Evolutionary conservation across 495 filamentous ascomycete genomes (phyloP).

Genomic region (Trypethelium eluteriae): DNA sequence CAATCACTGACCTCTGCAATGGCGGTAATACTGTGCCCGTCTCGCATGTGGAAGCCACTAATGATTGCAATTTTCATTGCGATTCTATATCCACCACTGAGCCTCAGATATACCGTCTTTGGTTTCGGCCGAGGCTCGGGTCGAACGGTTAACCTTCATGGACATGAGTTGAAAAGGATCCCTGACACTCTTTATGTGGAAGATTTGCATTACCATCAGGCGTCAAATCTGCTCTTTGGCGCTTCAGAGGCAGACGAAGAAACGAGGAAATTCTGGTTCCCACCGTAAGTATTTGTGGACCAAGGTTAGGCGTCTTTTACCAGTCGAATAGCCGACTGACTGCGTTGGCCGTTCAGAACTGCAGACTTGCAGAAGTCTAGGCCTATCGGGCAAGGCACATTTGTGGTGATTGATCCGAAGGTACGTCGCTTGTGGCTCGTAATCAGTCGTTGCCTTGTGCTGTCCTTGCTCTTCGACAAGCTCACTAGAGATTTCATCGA

Average conservation of each 20-base stretch:
- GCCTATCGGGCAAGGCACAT: conserved; percentile 33
- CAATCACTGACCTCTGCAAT: background rate
- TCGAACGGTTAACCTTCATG: conserved; percentile 28
- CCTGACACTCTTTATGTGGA: conserved; percentile 51
- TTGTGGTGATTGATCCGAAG: conserved; percentile 50
- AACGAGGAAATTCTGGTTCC: conserved; percentile 50
- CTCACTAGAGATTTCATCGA: background rate
- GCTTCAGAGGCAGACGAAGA: conserved; percentile 47
- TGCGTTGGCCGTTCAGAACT: background rate
- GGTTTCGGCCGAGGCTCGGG: conserved; percentile 1
- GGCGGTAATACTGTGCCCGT: background rate
- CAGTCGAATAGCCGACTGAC: background rate
- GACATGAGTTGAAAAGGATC: conserved; percentile 38
- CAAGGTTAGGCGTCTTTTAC: conserved; percentile 18
- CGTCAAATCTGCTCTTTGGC: conserved; percentile 46
- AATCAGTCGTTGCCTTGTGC: background rate
- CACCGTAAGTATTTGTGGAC: conserved; percentile 39
- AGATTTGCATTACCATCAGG: conserved; percentile 51
- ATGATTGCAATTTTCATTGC: background rate
- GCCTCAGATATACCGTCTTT: background rate
- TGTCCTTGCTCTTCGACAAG: background rate
- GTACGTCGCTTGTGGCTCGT: conserved; percentile 23
- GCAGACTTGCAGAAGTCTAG: background rate
- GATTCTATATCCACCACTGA: background rate
- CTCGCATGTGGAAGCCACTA: background rate